Conservation (phyloP, 495 filamentous ascomycete species). For the Pyrenula massariospora region DNA sequence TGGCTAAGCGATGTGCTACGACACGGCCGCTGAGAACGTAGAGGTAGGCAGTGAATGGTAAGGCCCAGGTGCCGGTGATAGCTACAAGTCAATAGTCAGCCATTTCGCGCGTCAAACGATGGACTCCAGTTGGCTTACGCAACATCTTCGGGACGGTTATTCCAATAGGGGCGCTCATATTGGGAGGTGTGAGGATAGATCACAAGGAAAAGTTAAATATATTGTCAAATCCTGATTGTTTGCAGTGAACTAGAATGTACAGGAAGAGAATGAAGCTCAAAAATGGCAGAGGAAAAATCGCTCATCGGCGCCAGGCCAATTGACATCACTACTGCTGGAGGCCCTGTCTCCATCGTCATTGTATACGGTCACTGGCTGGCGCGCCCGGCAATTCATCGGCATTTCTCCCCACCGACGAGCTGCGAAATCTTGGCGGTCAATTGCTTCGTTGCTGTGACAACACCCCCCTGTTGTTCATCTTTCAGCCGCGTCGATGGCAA, state of each 20-base stretch:
- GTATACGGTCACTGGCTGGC: too few relatives aligned
- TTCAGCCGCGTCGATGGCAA: too few relatives aligned
- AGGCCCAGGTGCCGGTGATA: constrained; percentile 29
- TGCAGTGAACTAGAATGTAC: not conserved
- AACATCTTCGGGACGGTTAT: constrained; percentile 18
- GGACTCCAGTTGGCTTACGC: constrained; percentile 3
- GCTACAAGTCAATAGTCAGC: constrained; percentile 11
- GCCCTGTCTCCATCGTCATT: too few relatives aligned
- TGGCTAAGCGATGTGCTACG: constrained; percentile 20
- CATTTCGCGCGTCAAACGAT: not conserved
- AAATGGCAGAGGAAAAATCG: too few relatives aligned
- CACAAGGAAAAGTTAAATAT: not conserved
- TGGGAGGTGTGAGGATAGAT: not conserved
- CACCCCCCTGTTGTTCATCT: too few relatives aligned
- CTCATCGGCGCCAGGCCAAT: too few relatives aligned
- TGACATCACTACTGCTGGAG: too few relatives aligned
- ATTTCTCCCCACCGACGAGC: not conserved
- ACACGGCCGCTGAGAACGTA: constrained; percentile 27
- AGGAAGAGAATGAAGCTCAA: not conserved
- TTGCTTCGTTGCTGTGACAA: not conserved
- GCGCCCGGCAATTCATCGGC: not conserved
- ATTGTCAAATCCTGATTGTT: too few relatives aligned
- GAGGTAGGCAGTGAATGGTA: constrained; percentile 33
- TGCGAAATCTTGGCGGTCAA: not conserved
- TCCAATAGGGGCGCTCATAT: constrained; percentile 14